phyloP scores from a whole-genome alignment of 2,329 filamentous ascomycete species.

The Diaporthe vaccinii region DNA sequence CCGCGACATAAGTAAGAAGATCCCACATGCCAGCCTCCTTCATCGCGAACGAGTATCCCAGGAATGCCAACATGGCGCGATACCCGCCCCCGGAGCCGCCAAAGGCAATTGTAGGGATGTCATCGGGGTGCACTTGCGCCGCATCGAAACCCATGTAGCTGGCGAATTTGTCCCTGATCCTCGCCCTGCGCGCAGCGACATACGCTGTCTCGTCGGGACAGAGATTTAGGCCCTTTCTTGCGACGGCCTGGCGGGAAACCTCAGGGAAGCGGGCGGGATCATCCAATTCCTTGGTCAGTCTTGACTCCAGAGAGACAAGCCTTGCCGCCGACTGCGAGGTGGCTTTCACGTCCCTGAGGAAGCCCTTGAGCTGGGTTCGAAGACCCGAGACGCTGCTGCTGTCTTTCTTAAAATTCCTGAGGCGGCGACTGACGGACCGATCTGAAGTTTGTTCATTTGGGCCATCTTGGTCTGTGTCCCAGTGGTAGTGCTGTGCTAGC shows the following conservation, averaged over 20 bases:
- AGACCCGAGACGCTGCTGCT: not conserved
- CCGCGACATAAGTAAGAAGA: constrained; percentile 29
- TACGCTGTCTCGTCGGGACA: constrained; percentile 25
- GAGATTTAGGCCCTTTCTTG: constrained; percentile 3
- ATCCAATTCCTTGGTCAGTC: constrained; percentile 1
- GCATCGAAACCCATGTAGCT: constrained; percentile 19
- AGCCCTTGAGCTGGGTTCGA: not conserved
- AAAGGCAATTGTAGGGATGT: constrained; percentile 21
- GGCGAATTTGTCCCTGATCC: not conserved
- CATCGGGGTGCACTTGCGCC: constrained; percentile 6
- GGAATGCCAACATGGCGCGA: constrained; percentile 33
- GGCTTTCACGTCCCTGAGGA: constrained; percentile 4
- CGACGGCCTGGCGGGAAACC: not conserved
- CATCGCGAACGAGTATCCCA: constrained; percentile 35
- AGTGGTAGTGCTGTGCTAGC: not conserved
- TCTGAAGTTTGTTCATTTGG: not conserved
- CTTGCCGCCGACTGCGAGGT: not conserved
- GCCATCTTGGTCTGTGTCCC: not conserved
- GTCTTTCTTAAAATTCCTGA: not conserved
- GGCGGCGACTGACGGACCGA: not conserved
- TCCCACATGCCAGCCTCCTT: constrained; percentile 32
- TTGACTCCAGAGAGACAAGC: not conserved
- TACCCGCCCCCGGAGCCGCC: constrained; percentile 33
- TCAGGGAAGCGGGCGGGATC: constrained; percentile 26
- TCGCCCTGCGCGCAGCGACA: constrained; percentile 7